Evolutionary conservation across 495 filamentous ascomycete species (phyloP).

Genomic region (Podospora appendiculata): DNA sequence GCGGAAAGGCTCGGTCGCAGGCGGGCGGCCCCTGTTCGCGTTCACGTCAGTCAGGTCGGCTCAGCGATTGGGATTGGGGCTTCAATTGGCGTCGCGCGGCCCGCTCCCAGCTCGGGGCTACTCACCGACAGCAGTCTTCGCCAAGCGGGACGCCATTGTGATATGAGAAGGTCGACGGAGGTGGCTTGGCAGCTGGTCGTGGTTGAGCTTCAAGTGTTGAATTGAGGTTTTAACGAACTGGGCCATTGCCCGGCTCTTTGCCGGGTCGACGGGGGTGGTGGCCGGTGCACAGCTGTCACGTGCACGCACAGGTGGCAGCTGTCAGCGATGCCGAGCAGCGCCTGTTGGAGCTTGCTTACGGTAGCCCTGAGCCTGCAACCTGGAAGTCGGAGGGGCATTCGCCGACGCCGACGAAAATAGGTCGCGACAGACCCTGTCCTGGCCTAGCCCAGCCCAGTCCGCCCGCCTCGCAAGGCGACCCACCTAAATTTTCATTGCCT

Average conservation of each 20-base stretch:
- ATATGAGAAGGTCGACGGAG: conserved; percentile 39
- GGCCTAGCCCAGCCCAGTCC: too few relatives aligned
- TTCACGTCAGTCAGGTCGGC: neutral
- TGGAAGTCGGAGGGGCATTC: too few relatives aligned
- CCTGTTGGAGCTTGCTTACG: too few relatives aligned
- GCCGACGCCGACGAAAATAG: too few relatives aligned
- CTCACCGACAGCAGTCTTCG: conserved; percentile 86
- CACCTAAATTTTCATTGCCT: conserved; percentile 20
- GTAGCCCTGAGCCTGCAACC: too few relatives aligned
- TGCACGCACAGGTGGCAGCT: neutral
- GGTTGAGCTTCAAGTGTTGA: conserved; percentile 30
- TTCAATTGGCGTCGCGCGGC: conserved; percentile 14
- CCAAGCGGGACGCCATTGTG: conserved; percentile 93
- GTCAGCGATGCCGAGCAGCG: too few relatives aligned
- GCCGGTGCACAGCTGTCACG: conserved; percentile 20
- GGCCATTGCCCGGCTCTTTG: conserved; percentile 21
- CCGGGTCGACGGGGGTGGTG: conserved; percentile 15
- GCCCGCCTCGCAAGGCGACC: conserved; percentile 1
- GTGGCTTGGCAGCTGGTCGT: conserved; percentile 26
- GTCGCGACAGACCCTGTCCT: too few relatives aligned
- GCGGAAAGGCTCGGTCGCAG: conserved; percentile 61
- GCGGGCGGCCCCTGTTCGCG: conserved; percentile 69
- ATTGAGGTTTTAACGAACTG: conserved; percentile 45
- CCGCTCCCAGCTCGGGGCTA: conserved; percentile 10
- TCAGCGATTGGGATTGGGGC: conserved; percentile 7